Evolutionary conservation across 495 filamentous ascomycete genomes (phyloP).

Genomic region (Lophiostoma macrostomum): DNA sequence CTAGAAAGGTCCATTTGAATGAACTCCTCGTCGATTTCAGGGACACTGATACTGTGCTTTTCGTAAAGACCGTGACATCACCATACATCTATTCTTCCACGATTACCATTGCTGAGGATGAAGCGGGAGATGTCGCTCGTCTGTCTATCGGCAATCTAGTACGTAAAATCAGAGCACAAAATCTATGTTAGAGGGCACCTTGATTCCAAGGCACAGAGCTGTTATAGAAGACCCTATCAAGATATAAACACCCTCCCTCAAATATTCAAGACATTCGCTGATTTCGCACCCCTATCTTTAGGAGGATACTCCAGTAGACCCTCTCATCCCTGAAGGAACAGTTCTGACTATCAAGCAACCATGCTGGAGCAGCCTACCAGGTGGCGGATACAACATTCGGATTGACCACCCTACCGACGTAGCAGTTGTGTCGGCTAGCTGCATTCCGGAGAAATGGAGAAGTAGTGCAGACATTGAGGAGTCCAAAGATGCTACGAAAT

Average conservation of each 20-base stretch:
- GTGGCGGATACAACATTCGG: conserved; percentile 28
- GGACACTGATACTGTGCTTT: neutral
- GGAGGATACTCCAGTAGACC: conserved; percentile 18
- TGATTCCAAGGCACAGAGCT: no score
- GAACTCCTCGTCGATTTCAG: conserved; percentile 5
- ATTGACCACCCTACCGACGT: conserved; percentile 36
- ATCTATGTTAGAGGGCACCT: no score
- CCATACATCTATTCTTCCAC: conserved; percentile 22
- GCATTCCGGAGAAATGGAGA: conserved; percentile 13
- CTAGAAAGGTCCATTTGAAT: conserved; percentile 2
- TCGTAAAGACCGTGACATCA: conserved; percentile 6
- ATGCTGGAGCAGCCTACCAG: conserved; percentile 17
- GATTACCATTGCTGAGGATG: conserved; percentile 28
- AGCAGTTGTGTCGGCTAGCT: conserved; percentile 1
- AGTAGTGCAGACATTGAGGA: neutral
- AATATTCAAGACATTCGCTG: no score
- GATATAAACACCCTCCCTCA: no score
- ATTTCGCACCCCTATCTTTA: no score
- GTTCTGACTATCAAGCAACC: conserved; percentile 34
- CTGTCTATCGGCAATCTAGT: conserved; percentile 31
- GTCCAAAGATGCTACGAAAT: conserved; percentile 5
- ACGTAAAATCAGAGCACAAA: no score
- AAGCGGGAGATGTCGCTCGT: conserved; percentile 18
- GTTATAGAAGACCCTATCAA: no score
- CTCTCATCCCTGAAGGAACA: conserved; percentile 10